Evolutionary conservation across 164 flowering plant genomes (phyloP), one percentile per base, ranked within the genome.

Genomic region (Annona squamosa): DNA sequence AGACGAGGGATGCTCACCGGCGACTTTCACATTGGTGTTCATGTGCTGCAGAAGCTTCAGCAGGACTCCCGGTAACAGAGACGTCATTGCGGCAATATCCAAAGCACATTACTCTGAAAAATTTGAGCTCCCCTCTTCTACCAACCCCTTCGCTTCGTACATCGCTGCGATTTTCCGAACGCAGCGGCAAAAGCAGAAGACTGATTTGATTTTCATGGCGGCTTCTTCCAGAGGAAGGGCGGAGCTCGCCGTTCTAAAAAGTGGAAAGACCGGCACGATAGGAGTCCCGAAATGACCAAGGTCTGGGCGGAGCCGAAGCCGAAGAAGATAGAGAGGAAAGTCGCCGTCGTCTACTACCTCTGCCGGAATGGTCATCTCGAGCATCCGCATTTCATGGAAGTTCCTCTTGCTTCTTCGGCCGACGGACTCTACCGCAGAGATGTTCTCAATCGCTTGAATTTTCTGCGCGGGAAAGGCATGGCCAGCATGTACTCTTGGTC

Each of bases 331-430:
- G 81, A 80, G 43, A 81, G 82, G 45, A 85, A 77, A 81, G 91
- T 93, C 9, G 79, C 90, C 3, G 97, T 95, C n/a, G 90, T 95
- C 65, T 95, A 95, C 81, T 93, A 93, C 67, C 87, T 93, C 63
- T 85, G 86, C 10, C 77, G 91, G 42, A 90, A 91, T 66, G 97
- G 99, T 37, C 93, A 88, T 75, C 97, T 93, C 13, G 95, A 95
- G 64, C 95, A 95, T 67, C 98, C 99, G 16, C 99, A 93, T 82
- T 93, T 91, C 87, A 88, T 93, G 79, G 99, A 95, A 72, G 97
- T 93, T 56, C 84, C 97, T 71, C 89, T 91, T 68, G n/a, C n/a
- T n/a, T 85, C 93, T 13, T 85, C 93, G 12, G 65, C 79, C 18
- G 82, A 88, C 6, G 94, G 97, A 16, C 93, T 92, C 68, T 87